Base-by-base conservation (phyloP, 2,329 filamentous ascomycete species). In the Epichloe gansuensis region DNA sequence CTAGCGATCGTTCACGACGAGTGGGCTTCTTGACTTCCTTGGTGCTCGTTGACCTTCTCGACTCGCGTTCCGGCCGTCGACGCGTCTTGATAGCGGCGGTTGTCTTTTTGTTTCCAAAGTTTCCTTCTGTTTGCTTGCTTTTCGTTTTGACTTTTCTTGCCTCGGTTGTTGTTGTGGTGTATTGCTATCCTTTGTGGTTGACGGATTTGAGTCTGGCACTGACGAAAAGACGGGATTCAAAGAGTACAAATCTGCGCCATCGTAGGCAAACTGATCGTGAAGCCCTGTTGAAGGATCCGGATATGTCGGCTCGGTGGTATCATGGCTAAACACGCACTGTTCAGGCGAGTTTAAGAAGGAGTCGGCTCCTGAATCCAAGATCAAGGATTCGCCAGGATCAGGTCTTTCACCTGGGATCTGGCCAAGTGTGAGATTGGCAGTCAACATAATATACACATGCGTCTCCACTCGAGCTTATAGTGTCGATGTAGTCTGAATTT, bases 1-100 rank as follows among this genome's bases (percentile, higher is more conserved):
- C 82, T 0, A 88, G 73, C 59, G 82, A 83, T 56, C 75, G 76
- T 55, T 71, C 74, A 31, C 79, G 72, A 59, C 77, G 55, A 34
- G 38, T 48, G 8, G 28, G 31, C 6, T 43, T 52, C n/a, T 48
- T 52, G 38, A 28, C 15, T 34, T 50, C 39, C 17, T 48, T 39
- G 7, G 11, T 37, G 17, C 17, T 51, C 28, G 28, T 15, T 5
- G 31, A 12, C 44, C 23, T 49, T 34, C 11, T 41, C 31, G 52
- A 39, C 17, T 47, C 48, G 28, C 48, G 38, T 28, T 45, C 51
- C 17, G 52, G 45, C 17, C 39, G 45, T n/a, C 37, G 39, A 13
- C 44, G 43, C 8, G 48, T 28, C 6, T 47, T 46, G 6, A 42
- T 13, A n/a, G 47, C 23, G 12, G n/a, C 12, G 2, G 23, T 31